Evolutionary conservation across 208 protist genomes (phyloP), one percentile per base, ranked within the genome.

Genomic region (Leishmania guyanensis): DNA sequence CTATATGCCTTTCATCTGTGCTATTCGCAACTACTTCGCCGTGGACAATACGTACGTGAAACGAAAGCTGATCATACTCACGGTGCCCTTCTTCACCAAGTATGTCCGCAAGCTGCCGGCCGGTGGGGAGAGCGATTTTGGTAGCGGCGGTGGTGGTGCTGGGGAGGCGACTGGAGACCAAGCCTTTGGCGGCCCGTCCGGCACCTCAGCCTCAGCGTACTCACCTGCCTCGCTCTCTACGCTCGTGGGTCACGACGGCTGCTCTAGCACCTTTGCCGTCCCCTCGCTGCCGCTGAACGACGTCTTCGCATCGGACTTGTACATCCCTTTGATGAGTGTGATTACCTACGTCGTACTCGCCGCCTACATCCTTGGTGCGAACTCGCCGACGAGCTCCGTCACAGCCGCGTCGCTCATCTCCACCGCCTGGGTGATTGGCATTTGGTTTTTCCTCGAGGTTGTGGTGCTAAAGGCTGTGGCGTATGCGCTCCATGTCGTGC

Each of bases 1-100:
- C 68, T 93, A 92, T 80, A 84, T 96, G 70, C 90, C 94, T 20
- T 80, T 95, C 70, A 87, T 95, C 36, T 72, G 79, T 29, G 58
- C 79, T 33, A 78, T 97, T 22, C 82, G 82, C 39, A 83, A 85
- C 70, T 95, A 95, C 82, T 97, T 97, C 66, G 77, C 79, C 16
- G 94, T 97, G 9, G 91, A 94, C 78, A 94, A 97, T 79, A 82
- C 82, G 16, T 97, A 96, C 82, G 94, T 97, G 29, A 87, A 86
- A 62, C 68, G 78, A 12, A 97, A 97, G 81, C 85, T 97, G 10
- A 74, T 78, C 53, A 89, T 96, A 26, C 62, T 97, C 17, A 68
- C 92, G n/a, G 88, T 94, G 68, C 94, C 94, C 12, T 97, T 97
- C 72, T 75, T 86, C n/a, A 71, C 80, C 58, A 76, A 89, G 75